Evolutionary conservation across 352 stramenopile genomes (phyloP).

Genomic region (Phytophthora tentaculata): DNA sequence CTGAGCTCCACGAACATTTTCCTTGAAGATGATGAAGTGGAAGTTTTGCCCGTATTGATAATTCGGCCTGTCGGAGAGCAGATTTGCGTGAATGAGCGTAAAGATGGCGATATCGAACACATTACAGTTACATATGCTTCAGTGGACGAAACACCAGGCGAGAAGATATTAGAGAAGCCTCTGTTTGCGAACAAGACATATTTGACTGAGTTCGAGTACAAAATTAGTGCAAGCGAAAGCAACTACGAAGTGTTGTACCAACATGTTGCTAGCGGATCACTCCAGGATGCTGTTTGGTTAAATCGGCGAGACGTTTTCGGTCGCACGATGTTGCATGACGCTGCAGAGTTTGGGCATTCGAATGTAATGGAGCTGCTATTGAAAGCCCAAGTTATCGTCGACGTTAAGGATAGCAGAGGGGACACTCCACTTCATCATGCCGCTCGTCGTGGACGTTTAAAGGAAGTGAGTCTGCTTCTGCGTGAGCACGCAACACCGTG

Average conservation of each 20-base stretch:
- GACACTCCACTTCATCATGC: conserved; percentile 68
- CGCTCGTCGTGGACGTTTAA: conserved; percentile 48
- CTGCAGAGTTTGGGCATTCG: conserved; percentile 57
- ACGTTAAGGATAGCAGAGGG: conserved; percentile 45
- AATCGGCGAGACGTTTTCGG: conserved; percentile 60
- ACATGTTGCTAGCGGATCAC: conserved; percentile 41
- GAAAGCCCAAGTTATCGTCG: conserved; percentile 49
- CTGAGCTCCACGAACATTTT: conserved; percentile 56
- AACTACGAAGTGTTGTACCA: conserved; percentile 68
- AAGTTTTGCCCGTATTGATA: conserved; percentile 69
- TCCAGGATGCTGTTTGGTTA: conserved; percentile 53
- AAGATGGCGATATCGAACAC: conserved; percentile 3
- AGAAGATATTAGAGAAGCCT: neutral
- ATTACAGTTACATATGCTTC: neutral
- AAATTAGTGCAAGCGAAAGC: conserved; percentile 58
- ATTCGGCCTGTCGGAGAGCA: conserved; percentile 53
- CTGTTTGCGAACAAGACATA: conserved; percentile 44
- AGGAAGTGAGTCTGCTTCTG: conserved; percentile 61
- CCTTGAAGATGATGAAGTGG: conserved; percentile 62
- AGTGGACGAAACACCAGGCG: neutral
- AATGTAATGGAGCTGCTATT: conserved; percentile 62
- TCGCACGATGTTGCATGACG: conserved; percentile 70
- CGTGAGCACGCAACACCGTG: conserved; percentile 47
- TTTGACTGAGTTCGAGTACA: conserved; percentile 66
- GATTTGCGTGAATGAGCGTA: conserved; percentile 29